Percentiles rank a stretch among this genome's conserved stretches.
phyloP scores from a whole-genome alignment of 192 early-diverging fungal genomes.

The Linnemannia hyalina region DNA sequence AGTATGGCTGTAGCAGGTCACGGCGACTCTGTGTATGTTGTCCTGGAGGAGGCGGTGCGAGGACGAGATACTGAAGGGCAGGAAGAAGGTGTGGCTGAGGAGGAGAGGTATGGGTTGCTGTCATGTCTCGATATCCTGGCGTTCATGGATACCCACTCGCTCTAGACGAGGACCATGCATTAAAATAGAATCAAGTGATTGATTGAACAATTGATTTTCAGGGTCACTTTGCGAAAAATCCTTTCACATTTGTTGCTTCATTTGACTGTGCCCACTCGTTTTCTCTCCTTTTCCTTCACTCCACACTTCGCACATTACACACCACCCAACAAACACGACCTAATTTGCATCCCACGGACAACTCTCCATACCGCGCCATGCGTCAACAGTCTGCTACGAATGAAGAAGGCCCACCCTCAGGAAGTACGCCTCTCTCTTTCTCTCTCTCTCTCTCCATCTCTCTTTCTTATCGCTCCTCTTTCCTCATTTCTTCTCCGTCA shows the following conservation, averaged over 20 bases:
- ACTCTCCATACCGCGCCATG: not conserved
- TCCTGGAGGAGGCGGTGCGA: conserved; percentile 15
- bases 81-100: conserved; percentile 7
- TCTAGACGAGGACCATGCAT: not conserved
- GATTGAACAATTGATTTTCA: too few relatives aligned
- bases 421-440: not conserved
- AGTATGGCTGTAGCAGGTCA: conserved; percentile 46
- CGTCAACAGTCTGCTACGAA: not conserved
- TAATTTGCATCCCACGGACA: not conserved
- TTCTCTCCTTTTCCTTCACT: not conserved
- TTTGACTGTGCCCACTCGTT: not conserved
- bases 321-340: not conserved
- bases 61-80: not conserved
- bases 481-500: too few relatives aligned
- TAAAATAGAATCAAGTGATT: not conserved
- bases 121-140: conserved; percentile 23
- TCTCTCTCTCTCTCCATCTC: not conserved
- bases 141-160: conserved; percentile 6
- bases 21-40: conserved; percentile 45
- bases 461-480: too few relatives aligned
- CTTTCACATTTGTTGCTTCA: too few relatives aligned
- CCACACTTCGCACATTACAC: not conserved
- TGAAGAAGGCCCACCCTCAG: not conserved
- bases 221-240: not conserved
- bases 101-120: not conserved